These are phyloP conservation scores for Arthrobotrys megalospora DNA, from an alignment of 2,329 filamentous ascomycete species.

Conservation along the genomic window DNA sequence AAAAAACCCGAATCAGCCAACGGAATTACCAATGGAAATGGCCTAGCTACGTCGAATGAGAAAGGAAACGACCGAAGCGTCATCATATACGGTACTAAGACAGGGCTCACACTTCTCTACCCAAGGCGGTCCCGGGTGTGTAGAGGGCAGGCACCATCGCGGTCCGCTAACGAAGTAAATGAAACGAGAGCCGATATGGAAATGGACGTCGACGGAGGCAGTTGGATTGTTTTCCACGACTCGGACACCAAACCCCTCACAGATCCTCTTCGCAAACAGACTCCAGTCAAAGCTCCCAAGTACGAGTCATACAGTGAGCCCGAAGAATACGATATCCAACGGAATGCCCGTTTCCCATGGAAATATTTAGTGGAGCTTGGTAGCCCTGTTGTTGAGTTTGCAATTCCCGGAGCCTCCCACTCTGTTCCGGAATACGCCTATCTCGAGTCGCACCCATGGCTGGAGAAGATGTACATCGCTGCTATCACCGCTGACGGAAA, in stretches of 20 bases:
- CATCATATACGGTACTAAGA: constrained; percentile 43
- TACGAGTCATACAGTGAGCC: constrained; percentile 46
- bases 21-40: background rate
- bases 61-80: constrained; percentile 39
- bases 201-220: background rate
- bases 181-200: background rate
- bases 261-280: background rate
- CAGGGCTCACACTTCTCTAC: constrained; percentile 50
- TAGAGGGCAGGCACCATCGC: background rate
- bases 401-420: constrained; percentile 16
- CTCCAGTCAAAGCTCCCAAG: background rate
- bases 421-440: background rate
- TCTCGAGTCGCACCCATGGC: constrained; percentile 12
- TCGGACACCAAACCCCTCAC: background rate
- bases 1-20: background rate
- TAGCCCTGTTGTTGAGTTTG: constrained; percentile 34
- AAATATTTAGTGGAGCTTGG: constrained; percentile 41
- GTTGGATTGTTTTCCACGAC: background rate
- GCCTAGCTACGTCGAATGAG: background rate
- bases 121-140: constrained; percentile 12
- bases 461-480: constrained; percentile 33
- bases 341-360: constrained; percentile 48
- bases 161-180: background rate
- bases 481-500: constrained; percentile 40
- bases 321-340: constrained; percentile 7